Base-by-base conservation (phyloP, 78 protist genomes). In the Dictyostelium brefeldianum region DNA sequence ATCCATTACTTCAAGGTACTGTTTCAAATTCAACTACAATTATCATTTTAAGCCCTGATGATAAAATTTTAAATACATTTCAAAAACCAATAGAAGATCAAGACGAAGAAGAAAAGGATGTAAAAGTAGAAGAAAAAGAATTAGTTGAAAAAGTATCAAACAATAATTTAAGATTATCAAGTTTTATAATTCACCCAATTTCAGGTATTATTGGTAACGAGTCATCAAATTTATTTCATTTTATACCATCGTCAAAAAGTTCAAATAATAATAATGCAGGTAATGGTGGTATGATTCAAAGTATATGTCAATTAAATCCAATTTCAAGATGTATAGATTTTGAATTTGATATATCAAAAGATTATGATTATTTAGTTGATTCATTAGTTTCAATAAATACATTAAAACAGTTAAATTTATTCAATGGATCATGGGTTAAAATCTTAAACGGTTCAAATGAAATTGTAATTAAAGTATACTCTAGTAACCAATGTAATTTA, bases 1-100 rank as follows among this genome's bases (percentile, higher is more conserved):
- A 59, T 62, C 92, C 92, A n/a, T 20, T 85, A n/a, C 41, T 59
- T 11, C 92, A 85, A 75, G 92, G 92, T 22, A 53, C 83, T 14
- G 69, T 75, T 20, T 22, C 46, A 46, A 31, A 22, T 3, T 27
- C 53, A 20, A 74, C 92, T 15, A 85, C 92, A 8, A 74, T 85
- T 4, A 85, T 85, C 31, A 41, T 85, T 7, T 25, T 85, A 4
- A 50, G 64, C n/a, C 92, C 92, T 5, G 83, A 78, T 56, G 83
- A 85, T 75, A 22, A 71, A 47, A 36, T 54, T 50, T 31, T 67
- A 67, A 29, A n/a, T 25, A 25, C 36, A 80, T n/a, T 80, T 9
- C 70, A 62, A 62, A 3, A 59, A 59, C 69, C 29, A 41, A 2
- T 17, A 5, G 36, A 80, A 25, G 48, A 65, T n/a, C 43, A 15